Base-by-base conservation (phyloP, 169 alveolate genomes). In the Cryptosporidium viatorum region DNA sequence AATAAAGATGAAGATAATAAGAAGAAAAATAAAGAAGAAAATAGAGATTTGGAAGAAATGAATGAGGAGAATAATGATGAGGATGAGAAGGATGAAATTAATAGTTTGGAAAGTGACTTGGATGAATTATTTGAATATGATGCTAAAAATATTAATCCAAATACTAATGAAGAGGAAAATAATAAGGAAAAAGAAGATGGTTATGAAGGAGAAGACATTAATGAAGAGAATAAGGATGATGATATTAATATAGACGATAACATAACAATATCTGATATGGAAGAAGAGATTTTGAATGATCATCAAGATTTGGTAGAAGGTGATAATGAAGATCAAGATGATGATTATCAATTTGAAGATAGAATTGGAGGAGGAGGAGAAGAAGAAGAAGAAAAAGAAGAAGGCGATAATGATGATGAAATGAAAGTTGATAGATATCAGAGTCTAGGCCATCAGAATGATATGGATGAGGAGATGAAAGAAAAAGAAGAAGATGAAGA, bases 141-240 rank as follows among this genome's bases (percentile, higher is more conserved):
- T 35, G 70, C 85, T 2, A 92, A 84, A 5, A 92, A 80, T 37
- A 59, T 70, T 41, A 85, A 84, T 26, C 45, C 71, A 26, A 8
- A 35, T 35, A 67, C 35, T 29, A 39, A 55, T 9, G 67, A 67
- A 16, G 92, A 93, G 29, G 86, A 93, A 33, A 71, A 91, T 55
- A 91, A 93, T 65, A 93, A 92, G 51, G 93, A 93, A 58, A 95
- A 93, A 39, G 89, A 94, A 37, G 71, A 91, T 73, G 93, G 93
- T 31, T 93, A 59, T 23, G 84, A 85, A 29, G 71, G 71, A 60
- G 84, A 80, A 41, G 14, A 41, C 7, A 41, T 7, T 26, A 75
- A 84, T 14, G 52, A 85, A 39, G 92, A 86, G n/a, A 92, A 91
- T 50, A 68, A 93, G n/a, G 70, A 51, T 67, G 48, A 67, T 65